A percentile compares a stretch with the other conserved stretches of the same genome.
Conservation (phyloP, 164 flowering plant genomes). For the Vitis labrusca region DNA sequence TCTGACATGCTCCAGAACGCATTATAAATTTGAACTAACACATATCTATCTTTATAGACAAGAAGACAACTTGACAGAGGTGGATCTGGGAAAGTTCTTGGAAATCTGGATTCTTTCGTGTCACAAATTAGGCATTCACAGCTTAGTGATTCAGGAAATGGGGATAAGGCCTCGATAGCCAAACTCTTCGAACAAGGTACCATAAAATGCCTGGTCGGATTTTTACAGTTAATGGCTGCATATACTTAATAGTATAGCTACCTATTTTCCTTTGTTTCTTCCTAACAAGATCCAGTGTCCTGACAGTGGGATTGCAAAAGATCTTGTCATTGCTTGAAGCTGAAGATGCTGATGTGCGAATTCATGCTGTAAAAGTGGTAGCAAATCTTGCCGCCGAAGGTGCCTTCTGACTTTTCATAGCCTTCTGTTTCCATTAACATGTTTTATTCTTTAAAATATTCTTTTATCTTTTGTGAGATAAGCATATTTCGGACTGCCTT, state of each 20-base stretch:
- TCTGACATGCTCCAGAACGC: not conserved
- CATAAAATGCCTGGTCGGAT: not conserved
- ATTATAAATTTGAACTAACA: too few species aligned
- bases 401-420: slow-evolving; percentile 10
- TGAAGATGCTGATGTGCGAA: slow-evolving; percentile 84
- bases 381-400: slow-evolving; percentile 99
- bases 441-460: not conserved
- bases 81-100: slow-evolving; percentile 36
- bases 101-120: slow-evolving; percentile 53
- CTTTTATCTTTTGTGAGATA: too few species aligned
- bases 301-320: slow-evolving; percentile 94
- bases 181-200: slow-evolving; percentile 95
- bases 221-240: not conserved
- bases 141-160: slow-evolving; percentile 55
- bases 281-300: slow-evolving; percentile 3
- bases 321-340: slow-evolving; percentile 92
- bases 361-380: slow-evolving; percentile 98
- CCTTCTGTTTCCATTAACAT: not conserved
- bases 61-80: slow-evolving; percentile 68
- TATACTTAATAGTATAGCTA: not conserved
- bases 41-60: slow-evolving; percentile 45
- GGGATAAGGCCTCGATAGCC: slow-evolving; percentile 77
- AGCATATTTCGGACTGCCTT: too few species aligned
- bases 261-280: not conserved
- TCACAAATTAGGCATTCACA: slow-evolving; percentile 59